Evolutionary conservation across 192 early-diverging fungal genomes (phyloP), one percentile per base, ranked within the genome.

Genomic region (Funneliformis mosseae): DNA sequence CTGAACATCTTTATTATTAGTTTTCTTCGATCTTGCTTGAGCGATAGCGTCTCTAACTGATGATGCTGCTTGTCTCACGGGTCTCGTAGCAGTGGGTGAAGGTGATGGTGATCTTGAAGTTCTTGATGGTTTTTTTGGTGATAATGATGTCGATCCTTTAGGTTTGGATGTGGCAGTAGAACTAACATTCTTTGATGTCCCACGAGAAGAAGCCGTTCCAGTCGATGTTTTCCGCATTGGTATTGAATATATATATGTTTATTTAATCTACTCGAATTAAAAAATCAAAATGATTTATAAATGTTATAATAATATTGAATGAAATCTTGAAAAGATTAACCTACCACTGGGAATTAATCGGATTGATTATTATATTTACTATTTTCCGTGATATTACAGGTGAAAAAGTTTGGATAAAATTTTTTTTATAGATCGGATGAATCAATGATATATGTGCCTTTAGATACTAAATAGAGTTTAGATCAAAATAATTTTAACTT

Each of bases 1-100:
- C 23, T 21, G 16, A 64, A 14, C 8, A 28, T 63, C 21, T 21
- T 28, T 69, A 10, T 78, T 68, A 16, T 67, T 78, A 18, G 77
- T 64, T 27, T 50, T 78, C 48, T 5, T 45, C 16, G 38, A 39
- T 68, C 43, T 78, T 27, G 77, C 77, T 68, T 69, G 39, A 27
- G 61, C 77, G 48, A 78, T 78, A n/a, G 64, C 77, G 14, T 78
- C 64, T 55, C 48, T 66, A 28, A 78, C 28, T 45, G 77, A 28
- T n/a, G 64, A 41, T 21, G 48, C 46, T 21, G 50, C 33, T 14
- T 55, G 41, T 75, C 28, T 1, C 25, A 38, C 45, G 9, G 74
- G 14, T 41, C 41, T 76, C 28, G 74, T 41, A 16, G 60, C 18
- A n/a, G 18, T 50, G 12, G 46, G 25, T 16, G 73, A 74, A 27